These are phyloP conservation scores for Hemerocallis citrina DNA, from an alignment of 106 monocot genomes.

Conservation along the genomic window DNA sequence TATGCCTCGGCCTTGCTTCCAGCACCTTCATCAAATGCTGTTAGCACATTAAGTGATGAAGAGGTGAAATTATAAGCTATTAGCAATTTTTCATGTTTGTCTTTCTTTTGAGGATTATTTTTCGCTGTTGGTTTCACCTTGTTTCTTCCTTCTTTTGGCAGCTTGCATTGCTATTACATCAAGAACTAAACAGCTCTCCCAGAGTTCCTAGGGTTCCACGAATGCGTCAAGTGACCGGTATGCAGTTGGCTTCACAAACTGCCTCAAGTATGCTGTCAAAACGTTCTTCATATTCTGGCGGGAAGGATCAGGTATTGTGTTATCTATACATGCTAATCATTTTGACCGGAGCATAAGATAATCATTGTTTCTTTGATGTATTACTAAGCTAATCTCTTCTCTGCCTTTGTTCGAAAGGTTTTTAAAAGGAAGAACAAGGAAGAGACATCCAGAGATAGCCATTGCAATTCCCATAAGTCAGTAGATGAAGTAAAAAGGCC, in stretches of 20 bases:
- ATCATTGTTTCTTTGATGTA: background rate
- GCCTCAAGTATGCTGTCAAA: constrained; percentile 67
- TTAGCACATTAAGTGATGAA: constrained; percentile 70
- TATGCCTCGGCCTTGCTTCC: constrained; percentile 26
- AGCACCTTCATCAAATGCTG: constrained; percentile 24
- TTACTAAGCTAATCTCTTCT: constrained; percentile 3
- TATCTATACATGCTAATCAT: background rate
- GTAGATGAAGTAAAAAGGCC: constrained; percentile 37
- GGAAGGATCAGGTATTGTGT: constrained; percentile 41
- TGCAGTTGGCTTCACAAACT: constrained; percentile 34
- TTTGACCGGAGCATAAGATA: background rate
- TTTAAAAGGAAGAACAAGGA: constrained; percentile 73
- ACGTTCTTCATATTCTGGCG: constrained; percentile 55
- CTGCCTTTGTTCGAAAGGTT: constrained; percentile 25
- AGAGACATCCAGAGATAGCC: constrained; percentile 35
- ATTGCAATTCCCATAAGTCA: constrained; percentile 29
- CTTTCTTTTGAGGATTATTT: background rate
- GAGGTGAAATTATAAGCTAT: constrained; percentile 38
- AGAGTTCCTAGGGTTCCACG: constrained; percentile 93
- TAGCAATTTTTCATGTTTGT: background rate
- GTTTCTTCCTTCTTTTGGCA: constrained; percentile 29
- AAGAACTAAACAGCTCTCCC: constrained; percentile 98
- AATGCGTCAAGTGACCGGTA: constrained; percentile 43
- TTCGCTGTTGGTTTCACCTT: background rate
- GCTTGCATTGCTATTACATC: constrained; percentile 91